A percentile compares a stretch with the other conserved stretches of the same genome.
Conservation (phyloP, 2,329 filamentous ascomycete species). For the Aspergillus versicolor region DNA sequence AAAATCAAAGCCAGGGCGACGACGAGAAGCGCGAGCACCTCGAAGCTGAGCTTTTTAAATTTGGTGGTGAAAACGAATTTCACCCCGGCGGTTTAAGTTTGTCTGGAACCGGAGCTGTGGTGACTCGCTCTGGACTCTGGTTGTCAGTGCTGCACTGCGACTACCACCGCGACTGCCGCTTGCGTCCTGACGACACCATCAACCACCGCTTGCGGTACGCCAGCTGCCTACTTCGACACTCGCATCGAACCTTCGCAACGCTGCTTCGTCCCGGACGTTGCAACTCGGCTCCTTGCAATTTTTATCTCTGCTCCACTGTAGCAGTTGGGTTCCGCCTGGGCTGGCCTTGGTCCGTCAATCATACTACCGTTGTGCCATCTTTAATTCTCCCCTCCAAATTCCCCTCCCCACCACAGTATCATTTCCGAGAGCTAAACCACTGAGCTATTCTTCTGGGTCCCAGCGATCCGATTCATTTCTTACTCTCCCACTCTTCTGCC, state of each 20-base stretch:
- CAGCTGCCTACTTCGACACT: not conserved
- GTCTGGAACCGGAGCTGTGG: constrained; percentile 24
- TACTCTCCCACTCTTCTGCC: constrained; percentile 21
- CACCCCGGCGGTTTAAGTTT: constrained; percentile 25
- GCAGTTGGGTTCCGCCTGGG: constrained; percentile 16
- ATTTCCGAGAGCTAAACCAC: constrained; percentile 11
- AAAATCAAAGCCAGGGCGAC: not conserved
- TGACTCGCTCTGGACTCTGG: not conserved
- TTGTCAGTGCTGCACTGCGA: not conserved
- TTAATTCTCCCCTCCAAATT: constrained; percentile 18
- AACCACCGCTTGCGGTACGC: constrained; percentile 28
- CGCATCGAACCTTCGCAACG: not conserved
- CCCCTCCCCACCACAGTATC: constrained; percentile 23
- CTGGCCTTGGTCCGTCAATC: constrained; percentile 19
- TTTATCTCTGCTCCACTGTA: constrained; percentile 24
- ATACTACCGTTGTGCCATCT: constrained; percentile 26
- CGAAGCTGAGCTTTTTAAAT: constrained; percentile 2
- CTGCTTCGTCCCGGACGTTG: constrained; percentile 2
- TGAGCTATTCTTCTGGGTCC: constrained; percentile 18
- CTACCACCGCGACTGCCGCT: constrained; percentile 28
- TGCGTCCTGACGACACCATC: constrained; percentile 38
- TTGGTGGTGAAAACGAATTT: constrained; percentile 8
- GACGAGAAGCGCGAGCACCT: not conserved
- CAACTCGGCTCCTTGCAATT: constrained; percentile 1
- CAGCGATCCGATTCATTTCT: constrained; percentile 25